These are phyloP conservation scores for Fusarium torreyae DNA, from an alignment of 2,329 filamentous ascomycete genomes.

Conservation along the genomic window DNA sequence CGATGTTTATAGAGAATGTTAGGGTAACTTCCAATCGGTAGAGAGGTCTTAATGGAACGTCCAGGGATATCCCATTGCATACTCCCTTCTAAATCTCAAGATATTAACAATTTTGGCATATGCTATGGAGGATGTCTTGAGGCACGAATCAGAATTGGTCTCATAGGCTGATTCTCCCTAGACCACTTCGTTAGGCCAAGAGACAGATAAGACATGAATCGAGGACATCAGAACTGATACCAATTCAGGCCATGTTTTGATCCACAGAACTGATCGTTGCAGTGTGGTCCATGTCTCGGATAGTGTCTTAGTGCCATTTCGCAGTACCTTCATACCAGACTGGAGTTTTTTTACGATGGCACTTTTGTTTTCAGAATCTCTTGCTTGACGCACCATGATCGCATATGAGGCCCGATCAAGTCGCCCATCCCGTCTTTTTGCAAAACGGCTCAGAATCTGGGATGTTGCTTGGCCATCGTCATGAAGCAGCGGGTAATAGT, in stretches of 20 bases:
- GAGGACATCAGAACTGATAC: neutral
- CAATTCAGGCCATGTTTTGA: conserved; percentile 8
- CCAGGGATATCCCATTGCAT: neutral
- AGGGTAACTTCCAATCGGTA: neutral
- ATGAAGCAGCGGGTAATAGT: conserved; percentile 45
- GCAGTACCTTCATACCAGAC: conserved; percentile 6
- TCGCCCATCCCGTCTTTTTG: conserved; percentile 7
- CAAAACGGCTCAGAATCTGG: conserved; percentile 14
- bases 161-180: too few species aligned
- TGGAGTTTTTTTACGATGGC: conserved; percentile 3
- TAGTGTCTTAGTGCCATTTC: conserved; percentile 18
- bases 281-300: conserved; percentile 20
- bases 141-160: too few species aligned
- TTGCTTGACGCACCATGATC: conserved; percentile 14
- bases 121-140: neutral
- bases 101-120: neutral
- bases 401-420: conserved; percentile 29
- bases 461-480: conserved; percentile 37
- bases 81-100: neutral
- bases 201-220: too few species aligned
- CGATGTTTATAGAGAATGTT: neutral
- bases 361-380: conserved; percentile 25
- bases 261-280: neutral
- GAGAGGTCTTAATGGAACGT: neutral
- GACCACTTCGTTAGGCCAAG: too few species aligned